Evolutionary conservation across 2,329 filamentous ascomycete genomes (phyloP), one percentile per base, ranked within the genome.

Genomic region (Paracamarosporium sp.): DNA sequence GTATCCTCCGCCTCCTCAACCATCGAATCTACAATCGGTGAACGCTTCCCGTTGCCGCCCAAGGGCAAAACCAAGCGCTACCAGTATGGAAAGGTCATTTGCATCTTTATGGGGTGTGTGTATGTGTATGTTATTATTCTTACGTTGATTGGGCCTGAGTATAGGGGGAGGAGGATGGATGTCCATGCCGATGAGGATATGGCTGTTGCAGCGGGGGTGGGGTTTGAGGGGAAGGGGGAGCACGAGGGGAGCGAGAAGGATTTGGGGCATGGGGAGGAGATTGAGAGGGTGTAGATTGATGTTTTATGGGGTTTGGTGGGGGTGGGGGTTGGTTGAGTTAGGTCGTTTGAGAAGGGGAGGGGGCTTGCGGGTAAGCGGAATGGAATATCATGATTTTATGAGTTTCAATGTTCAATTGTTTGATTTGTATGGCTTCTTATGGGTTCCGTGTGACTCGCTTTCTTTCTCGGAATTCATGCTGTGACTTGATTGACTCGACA

Each of bases 61-160:
- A 84, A 76, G 65, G 73, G 69, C 25, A 63, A 63, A 15, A 60
- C 67, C 0, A 63, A 62, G 50, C 62, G 76, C 25, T 76, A 83
- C 1, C 73, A 82, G 17, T 96, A 96, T 65, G 92, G 91, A 36
- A 88, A 88, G 66, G 92, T 96, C 9, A 94, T 96, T 62, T 92
- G 89, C 71, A 95, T 96, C 70, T 96, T 97, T 78, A 93, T 97
- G 90, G 93, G 84, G 1, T 92, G 89, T 65, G 92, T 96, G 1
- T 96, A 81, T 66, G 84, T 78, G 1, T 88, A 88, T 70, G 79
- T 83, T 5, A 86, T 88, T 58, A 8, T 88, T 2, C 71, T 92
- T 53, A 88, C 88, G 0, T 74, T 91, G 9, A 41, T 91, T 3
- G 90, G 90, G 5, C 82, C 82, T 0, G 82, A 85, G 70, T 71